Conservation (phyloP, 1,284 basidiomycete genomes). For the Schizopora paradoxa region DNA sequence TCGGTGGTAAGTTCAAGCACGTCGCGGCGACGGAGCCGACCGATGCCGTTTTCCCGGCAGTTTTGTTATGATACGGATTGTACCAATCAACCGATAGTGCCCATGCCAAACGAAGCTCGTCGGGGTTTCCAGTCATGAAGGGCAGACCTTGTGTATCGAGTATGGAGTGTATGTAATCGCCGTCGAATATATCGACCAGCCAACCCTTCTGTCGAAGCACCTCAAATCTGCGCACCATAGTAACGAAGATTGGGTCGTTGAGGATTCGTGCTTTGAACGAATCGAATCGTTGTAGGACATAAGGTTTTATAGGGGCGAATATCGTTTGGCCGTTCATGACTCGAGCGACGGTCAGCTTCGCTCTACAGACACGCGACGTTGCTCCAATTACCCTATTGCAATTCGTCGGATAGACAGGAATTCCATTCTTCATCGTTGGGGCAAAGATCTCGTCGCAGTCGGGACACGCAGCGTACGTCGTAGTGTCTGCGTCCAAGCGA, state of each 20-base stretch:
- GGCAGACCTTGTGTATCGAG: neutral
- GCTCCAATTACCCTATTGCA: neutral
- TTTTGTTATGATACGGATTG: conserved; percentile 27
- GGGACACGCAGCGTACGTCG: neutral
- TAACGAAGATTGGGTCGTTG: too few species aligned
- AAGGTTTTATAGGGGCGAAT: neutral
- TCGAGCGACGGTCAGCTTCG: neutral
- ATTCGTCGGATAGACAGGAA: neutral
- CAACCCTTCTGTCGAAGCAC: neutral
- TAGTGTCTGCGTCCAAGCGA: neutral
- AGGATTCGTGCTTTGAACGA: too few species aligned
- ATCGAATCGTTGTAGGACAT: neutral
- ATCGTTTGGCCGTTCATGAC: neutral
- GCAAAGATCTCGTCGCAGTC: neutral
- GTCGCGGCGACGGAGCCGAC: conserved; percentile 29
- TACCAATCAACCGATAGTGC: conserved; percentile 30
- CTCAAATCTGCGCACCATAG: neutral
- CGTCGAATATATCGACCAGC: neutral
- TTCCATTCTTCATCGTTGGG: neutral
- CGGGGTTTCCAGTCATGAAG: neutral
- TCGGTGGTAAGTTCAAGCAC: conserved; percentile 34
- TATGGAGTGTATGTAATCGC: neutral
- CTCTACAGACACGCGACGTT: neutral
- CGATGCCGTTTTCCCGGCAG: conserved; percentile 26
- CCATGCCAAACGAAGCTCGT: neutral